Evolutionary conservation across 1,139 yeast species (phyloP).

Genomic region (Geotrichum histeridarum): DNA sequence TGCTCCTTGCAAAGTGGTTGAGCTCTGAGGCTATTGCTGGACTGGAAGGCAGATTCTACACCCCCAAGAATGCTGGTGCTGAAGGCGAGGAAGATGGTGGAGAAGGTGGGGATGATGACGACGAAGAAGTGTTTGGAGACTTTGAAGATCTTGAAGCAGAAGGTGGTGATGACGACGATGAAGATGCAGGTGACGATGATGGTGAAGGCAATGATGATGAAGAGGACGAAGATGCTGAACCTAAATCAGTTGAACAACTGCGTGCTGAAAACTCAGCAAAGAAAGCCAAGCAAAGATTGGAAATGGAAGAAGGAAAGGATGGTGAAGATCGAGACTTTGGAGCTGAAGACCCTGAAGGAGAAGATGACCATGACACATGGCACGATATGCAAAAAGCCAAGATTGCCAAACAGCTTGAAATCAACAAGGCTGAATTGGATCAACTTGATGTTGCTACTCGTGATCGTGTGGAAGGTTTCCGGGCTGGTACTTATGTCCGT

Average conservation of each 20-base stretch:
- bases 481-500: conserved; percentile 92
- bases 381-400: conserved; percentile 95
- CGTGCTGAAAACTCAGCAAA: conserved; percentile 80
- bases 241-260: conserved; percentile 40
- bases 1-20: conserved; percentile 44
- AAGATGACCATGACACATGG: conserved; percentile 83
- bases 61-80: conserved; percentile 51
- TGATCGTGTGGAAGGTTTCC: conserved; percentile 79
- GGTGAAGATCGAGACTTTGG: conserved; percentile 65
- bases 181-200: conserved; percentile 38
- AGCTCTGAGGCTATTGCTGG: conserved; percentile 39
- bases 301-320: conserved; percentile 84
- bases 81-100: conserved; percentile 24
- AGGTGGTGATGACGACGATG: conserved; percentile 26
- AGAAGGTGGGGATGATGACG: conserved; percentile 39
- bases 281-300: conserved; percentile 80
- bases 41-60: conserved; percentile 57
- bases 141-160: conserved; percentile 77
- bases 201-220: conserved; percentile 50
- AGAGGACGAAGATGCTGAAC: conserved; percentile 51
- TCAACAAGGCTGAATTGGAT: conserved; percentile 66
- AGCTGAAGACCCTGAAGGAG: conserved; percentile 69
- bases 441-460: conserved; percentile 73
- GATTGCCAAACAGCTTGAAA: conserved; percentile 92
- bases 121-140: conserved; percentile 47